Evolutionary conservation across 164 flowering plant genomes (phyloP).

Genomic region (Brasenia schreberi): DNA sequence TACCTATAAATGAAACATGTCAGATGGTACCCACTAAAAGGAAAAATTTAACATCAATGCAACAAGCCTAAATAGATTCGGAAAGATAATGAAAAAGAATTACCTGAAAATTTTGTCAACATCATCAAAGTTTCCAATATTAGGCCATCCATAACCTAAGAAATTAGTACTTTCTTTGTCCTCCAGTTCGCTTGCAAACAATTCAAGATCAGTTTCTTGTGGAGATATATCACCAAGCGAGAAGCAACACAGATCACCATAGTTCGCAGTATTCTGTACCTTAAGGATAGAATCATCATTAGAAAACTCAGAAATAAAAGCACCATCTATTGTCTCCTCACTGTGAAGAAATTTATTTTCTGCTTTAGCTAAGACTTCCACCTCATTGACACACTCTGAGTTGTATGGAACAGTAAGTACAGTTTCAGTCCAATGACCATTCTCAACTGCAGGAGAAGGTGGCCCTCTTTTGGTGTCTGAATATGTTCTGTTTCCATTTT

Average conservation of each 20-base stretch:
- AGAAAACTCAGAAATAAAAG: constrained; percentile 6
- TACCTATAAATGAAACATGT: not conserved
- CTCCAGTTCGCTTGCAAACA: constrained; percentile 29
- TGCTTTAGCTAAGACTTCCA: constrained; percentile 18
- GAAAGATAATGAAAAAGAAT: not conserved
- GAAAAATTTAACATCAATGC: not conserved
- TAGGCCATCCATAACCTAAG: constrained; percentile 58
- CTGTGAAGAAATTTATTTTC: constrained; percentile 23
- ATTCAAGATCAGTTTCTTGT: constrained; percentile 32
- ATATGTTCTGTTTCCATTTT: constrained; percentile 11
- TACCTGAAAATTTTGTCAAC: constrained; percentile 84
- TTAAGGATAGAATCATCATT: constrained; percentile 21
- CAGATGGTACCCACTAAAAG: not conserved
- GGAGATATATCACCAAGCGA: constrained; percentile 32
- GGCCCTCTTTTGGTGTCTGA: constrained; percentile 8
- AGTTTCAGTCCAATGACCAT: constrained; percentile 31
- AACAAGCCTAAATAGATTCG: not conserved
- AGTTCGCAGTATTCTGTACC: constrained; percentile 22
- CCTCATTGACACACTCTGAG: constrained; percentile 18
- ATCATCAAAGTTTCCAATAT: constrained; percentile 74
- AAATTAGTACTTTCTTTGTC: constrained; percentile 38
- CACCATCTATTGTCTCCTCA: constrained; percentile 17
- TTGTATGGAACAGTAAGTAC: constrained; percentile 28
- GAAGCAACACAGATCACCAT: constrained; percentile 22
- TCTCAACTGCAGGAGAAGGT: constrained; percentile 30